Percentiles rank a stretch among this genome's conserved stretches.
phyloP scores from a whole-genome alignment of 352 stramenopile species.

The Pythium plurisporium region DNA sequence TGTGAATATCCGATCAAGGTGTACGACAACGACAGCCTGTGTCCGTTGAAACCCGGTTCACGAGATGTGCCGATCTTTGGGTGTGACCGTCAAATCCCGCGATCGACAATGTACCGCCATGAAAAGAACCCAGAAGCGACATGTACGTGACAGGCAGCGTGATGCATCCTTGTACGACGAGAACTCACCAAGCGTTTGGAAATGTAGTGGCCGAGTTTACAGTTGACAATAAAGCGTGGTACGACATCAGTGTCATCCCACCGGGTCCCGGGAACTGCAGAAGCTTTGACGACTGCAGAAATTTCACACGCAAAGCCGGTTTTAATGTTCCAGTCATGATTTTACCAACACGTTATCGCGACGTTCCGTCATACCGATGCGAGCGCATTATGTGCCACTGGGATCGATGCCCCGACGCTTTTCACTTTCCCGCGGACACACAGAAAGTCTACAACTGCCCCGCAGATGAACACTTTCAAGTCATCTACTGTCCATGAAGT shows the following conservation, averaged over 20 bases:
- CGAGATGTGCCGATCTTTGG: slow-evolving; percentile 1
- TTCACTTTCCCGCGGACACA: slow-evolving; percentile 28
- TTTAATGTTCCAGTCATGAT: slow-evolving; percentile 33
- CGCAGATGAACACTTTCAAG: slow-evolving; percentile 28
- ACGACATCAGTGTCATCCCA: slow-evolving; percentile 33
- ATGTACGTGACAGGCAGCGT: too few relatives aligned
- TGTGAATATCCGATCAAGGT: slow-evolving; percentile 30
- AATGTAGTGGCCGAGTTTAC: slow-evolving; percentile 31
- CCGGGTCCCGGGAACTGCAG: slow-evolving; percentile 24
- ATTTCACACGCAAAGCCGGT: slow-evolving; percentile 19
- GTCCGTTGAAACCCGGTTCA: slow-evolving; percentile 11
- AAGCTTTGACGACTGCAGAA: slow-evolving; percentile 20
- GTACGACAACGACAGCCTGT: slow-evolving; percentile 21
- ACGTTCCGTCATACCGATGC: slow-evolving; percentile 14
- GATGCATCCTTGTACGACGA: too few relatives aligned
- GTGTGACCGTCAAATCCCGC: slow-evolving; percentile 13
- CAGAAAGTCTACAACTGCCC: slow-evolving; percentile 30
- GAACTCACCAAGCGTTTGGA: too few relatives aligned
- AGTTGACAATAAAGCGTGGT: slow-evolving; percentile 21
- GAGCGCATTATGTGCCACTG: slow-evolving; percentile 22
- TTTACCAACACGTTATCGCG: slow-evolving; percentile 16
- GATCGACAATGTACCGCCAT: slow-evolving; percentile 21
- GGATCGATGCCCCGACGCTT: slow-evolving; percentile 26
- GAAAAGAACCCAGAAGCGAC: slow-evolving; percentile 12
- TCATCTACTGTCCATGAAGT: slow-evolving; percentile 28